A percentile compares a stretch with the other conserved stretches of the same genome.
These are phyloP conservation scores for Phanerodontia chrysosporium DNA, from an alignment of 768 basidiomycete genomes.

Conservation along the genomic window DNA sequence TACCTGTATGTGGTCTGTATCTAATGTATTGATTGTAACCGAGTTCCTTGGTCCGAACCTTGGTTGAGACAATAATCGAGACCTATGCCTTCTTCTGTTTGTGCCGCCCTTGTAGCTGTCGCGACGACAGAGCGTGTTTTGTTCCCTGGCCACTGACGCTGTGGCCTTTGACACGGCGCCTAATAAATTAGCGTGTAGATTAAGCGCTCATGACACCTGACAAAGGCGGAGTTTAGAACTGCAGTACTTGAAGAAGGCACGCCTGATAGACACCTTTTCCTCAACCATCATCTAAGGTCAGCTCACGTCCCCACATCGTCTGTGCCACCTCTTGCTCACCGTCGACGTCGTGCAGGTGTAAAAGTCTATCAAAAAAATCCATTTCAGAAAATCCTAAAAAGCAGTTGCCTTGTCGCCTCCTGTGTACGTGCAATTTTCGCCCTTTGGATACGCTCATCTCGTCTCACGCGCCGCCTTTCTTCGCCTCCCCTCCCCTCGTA, in stretches of 20 bases:
- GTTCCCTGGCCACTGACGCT: neutral
- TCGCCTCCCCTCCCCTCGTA: constrained; percentile 9
- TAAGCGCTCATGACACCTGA: constrained; percentile 3
- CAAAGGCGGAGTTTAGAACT: constrained; percentile 34
- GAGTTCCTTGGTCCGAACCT: neutral
- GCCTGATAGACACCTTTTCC: constrained; percentile 35
- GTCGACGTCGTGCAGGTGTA: constrained; percentile 33
- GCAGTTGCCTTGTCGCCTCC: constrained; percentile 75
- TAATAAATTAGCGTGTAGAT: neutral
- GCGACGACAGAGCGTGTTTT: neutral
- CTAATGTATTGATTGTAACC: neutral
- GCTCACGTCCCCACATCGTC: constrained; percentile 18
- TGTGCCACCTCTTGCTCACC: constrained; percentile 10
- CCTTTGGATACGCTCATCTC: constrained; percentile 16
- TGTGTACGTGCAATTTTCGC: constrained; percentile 44
- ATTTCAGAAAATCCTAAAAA: constrained; percentile 64
- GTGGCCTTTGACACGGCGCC: neutral
- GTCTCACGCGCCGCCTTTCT: constrained; percentile 13
- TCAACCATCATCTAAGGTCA: constrained; percentile 65
- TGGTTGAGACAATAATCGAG: too few species aligned
- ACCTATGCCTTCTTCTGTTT: too few species aligned
- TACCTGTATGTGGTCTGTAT: neutral
- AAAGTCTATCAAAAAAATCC: constrained; percentile 51
- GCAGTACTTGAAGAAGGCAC: constrained; percentile 17
- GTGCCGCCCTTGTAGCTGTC: neutral